A percentile compares a stretch with the other conserved stretches of the same genome.
These are phyloP conservation scores for Phytophthora capsici DNA, from an alignment of 352 stramenopile genomes.

Conservation along the genomic window DNA sequence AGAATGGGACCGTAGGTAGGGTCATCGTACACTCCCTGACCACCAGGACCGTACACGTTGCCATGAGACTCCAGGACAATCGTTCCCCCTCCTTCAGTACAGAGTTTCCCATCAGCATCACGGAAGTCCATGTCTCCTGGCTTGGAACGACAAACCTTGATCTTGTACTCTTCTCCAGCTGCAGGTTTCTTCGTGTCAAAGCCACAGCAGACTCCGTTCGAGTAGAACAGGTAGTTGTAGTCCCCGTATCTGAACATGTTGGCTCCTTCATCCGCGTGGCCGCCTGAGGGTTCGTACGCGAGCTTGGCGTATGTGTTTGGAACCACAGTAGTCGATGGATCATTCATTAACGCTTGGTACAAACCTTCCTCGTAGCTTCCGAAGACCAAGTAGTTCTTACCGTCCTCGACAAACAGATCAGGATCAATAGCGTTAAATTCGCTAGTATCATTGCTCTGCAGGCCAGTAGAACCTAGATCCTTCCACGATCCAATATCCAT, in stretches of 20 bases:
- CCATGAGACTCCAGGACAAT: constrained; percentile 24
- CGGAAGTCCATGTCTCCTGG: constrained; percentile 30
- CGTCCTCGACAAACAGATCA: constrained; percentile 22
- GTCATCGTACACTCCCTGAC: constrained; percentile 32
- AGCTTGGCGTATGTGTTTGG: constrained; percentile 23
- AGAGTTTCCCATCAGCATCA: constrained; percentile 15
- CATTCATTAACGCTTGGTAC: constrained; percentile 19
- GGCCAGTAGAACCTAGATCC: constrained; percentile 19
- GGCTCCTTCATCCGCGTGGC: constrained; percentile 25
- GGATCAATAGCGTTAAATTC: constrained; percentile 37
- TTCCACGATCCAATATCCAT: constrained; percentile 35
- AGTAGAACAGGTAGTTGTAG: constrained; percentile 40
- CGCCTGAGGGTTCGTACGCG: constrained; percentile 23
- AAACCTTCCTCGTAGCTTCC: constrained; percentile 30
- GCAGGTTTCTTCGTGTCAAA: constrained; percentile 28
- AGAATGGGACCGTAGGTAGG: constrained; percentile 24
- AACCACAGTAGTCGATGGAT: constrained; percentile 10
- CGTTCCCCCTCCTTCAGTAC: constrained; percentile 23
- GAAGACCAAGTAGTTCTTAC: constrained; percentile 29
- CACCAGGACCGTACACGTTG: constrained; percentile 26
- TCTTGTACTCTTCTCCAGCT: constrained; percentile 31
- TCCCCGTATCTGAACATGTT: constrained; percentile 34
- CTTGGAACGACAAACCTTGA: constrained; percentile 37
- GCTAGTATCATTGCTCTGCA: constrained; percentile 28
- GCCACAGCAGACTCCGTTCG: constrained; percentile 31